Percentiles rank a stretch among this genome's conserved stretches.
Conservation (phyloP, 768 basidiomycete species). For the Tulasnella sp. region DNA sequence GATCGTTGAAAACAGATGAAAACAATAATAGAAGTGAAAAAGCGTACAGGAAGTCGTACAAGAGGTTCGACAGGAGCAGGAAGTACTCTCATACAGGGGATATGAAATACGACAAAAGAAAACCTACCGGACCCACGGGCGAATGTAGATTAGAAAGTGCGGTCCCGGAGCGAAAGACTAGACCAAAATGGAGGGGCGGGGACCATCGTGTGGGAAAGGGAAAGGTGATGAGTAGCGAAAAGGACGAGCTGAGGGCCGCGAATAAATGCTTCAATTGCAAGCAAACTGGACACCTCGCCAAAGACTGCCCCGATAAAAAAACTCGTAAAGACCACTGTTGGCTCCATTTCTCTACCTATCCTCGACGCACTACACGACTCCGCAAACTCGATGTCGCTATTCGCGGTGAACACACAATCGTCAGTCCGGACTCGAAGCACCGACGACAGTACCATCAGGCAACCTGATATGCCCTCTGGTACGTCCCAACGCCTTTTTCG, state of each 20-base stretch:
- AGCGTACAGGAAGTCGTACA: neutral
- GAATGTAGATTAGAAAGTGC: neutral
- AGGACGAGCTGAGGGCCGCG: neutral
- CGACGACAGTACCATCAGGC: neutral
- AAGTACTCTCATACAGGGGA: neutral
- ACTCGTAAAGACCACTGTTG: neutral
- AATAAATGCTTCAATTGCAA: slow-evolving; percentile 1
- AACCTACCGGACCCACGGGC: neutral
- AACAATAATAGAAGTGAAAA: neutral
- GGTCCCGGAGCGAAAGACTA: neutral
- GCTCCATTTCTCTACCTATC: neutral
- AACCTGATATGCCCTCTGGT: no score
- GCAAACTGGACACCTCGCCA: neutral
- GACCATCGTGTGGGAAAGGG: neutral
- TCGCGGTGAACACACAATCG: neutral
- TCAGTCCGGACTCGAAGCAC: neutral
- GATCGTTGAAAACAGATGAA: neutral
- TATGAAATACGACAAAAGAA: neutral
- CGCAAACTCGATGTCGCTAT: neutral
- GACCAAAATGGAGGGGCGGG: no score
- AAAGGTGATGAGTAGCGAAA: neutral
- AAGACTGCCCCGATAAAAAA: neutral
- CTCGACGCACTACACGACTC: neutral
- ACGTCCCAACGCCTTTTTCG: no score
- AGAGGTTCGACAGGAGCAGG: neutral